A percentile compares a stretch with the other conserved stretches of the same genome.
Conservation (phyloP, 192 early-diverging fungal genomes). For the Coemansia interrupta region DNA sequence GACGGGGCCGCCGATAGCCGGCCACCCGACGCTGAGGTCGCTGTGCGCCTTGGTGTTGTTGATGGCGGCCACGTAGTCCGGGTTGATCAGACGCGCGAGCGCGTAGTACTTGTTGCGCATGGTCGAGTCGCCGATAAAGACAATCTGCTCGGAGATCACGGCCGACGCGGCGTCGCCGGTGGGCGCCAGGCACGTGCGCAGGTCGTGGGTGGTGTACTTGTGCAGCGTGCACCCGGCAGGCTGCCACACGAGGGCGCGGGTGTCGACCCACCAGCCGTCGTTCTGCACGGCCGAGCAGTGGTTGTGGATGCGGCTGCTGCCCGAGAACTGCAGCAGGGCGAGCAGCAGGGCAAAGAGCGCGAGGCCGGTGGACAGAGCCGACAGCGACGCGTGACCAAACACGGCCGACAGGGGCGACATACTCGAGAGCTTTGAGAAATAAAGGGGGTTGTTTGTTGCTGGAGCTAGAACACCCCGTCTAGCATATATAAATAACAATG, state of each 20-base stretch:
- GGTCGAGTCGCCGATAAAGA: conserved; percentile 70
- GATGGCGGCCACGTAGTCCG: conserved; percentile 20
- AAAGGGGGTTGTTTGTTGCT: no score
- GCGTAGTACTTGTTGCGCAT: conserved; percentile 61
- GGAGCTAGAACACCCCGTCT: no score
- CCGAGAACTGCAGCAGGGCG: conserved; percentile 22
- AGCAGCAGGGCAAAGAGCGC: not conserved
- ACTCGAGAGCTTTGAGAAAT: no score
- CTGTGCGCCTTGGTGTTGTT: conserved; percentile 29
- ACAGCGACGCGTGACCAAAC: no score
- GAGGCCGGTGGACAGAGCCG: not conserved
- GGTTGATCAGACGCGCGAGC: conserved; percentile 49
- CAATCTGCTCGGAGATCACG: conserved; percentile 16
- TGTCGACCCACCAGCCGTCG: conserved; percentile 56
- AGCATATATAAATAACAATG: no score
- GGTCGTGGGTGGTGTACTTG: conserved; percentile 49
- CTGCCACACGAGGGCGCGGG: conserved; percentile 54
- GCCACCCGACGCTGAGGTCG: conserved; percentile 40
- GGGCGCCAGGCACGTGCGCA: conserved; percentile 49
- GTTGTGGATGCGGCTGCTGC: conserved; percentile 26
- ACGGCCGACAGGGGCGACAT: no score
- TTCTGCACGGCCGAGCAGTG: conserved; percentile 24
- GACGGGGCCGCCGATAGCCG: conserved; percentile 24
- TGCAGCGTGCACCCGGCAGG: conserved; percentile 60
- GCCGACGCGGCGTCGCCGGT: not conserved